A percentile compares a stretch with the other conserved stretches of the same genome.
These are phyloP conservation scores for Yamadazyma aaseri DNA, from an alignment of 1,139 yeast species.

Conservation along the genomic window DNA sequence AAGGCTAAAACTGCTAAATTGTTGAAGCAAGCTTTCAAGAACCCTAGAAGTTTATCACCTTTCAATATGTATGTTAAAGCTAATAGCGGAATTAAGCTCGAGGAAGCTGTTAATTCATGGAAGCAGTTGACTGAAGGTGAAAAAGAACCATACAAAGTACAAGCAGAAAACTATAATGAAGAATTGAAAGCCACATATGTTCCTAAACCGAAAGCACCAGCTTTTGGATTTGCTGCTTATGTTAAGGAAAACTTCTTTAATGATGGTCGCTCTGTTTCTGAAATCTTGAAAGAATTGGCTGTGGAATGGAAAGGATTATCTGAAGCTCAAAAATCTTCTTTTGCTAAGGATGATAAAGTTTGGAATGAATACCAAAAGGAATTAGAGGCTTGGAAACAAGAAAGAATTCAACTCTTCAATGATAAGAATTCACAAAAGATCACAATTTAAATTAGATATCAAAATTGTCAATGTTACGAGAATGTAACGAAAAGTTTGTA, in stretches of 20 bases:
- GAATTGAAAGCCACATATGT: slow-evolving; percentile 24
- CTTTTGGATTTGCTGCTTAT: slow-evolving; percentile 29
- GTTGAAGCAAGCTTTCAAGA: slow-evolving; percentile 26
- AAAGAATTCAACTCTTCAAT: slow-evolving; percentile 15
- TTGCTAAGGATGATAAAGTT: slow-evolving; percentile 20
- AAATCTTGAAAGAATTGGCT: slow-evolving; percentile 26
- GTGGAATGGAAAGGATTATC: slow-evolving; percentile 32
- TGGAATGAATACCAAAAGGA: slow-evolving; percentile 21
- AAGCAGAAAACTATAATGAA: slow-evolving; percentile 30
- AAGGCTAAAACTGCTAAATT: slow-evolving; percentile 20
- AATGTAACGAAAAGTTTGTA: not conserved
- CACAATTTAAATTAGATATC: not conserved
- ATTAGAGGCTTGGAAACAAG: slow-evolving; percentile 27
- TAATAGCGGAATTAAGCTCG: slow-evolving; percentile 12
- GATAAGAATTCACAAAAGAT: slow-evolving; percentile 10
- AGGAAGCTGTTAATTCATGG: slow-evolving; percentile 10
- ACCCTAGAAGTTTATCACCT: slow-evolving; percentile 26
- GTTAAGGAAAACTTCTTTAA: slow-evolving; percentile 28
- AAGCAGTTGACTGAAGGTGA: slow-evolving; percentile 22
- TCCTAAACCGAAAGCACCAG: slow-evolving; percentile 38
- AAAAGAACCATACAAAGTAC: slow-evolving; percentile 21
- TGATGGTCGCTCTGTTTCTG: slow-evolving; percentile 22
- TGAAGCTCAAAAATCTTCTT: slow-evolving; percentile 28
- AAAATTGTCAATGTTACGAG: no score
- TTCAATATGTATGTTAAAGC: slow-evolving; percentile 30